phyloP scores from a whole-genome alignment of 305 asterid species.

The Fraxinus paxiana region DNA sequence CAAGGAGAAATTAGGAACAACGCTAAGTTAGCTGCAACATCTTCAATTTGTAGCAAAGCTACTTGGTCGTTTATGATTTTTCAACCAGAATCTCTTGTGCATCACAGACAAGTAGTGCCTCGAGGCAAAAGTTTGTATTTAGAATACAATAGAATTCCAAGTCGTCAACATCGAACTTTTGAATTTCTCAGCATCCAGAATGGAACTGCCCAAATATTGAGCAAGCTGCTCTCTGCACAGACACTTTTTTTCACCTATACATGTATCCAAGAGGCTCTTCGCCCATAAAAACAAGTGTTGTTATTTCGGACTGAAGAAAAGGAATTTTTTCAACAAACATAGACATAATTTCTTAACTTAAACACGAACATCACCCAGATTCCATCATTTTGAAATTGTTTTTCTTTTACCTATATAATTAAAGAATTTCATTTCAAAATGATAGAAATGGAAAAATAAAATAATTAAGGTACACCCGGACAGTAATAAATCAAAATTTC shows the following conservation, averaged over 20 bases:
- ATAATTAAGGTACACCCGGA: background rate
- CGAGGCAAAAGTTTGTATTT: background rate
- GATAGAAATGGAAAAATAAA: background rate
- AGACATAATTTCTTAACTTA: background rate
- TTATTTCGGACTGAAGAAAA: background rate
- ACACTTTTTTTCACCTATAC: background rate
- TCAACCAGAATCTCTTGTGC: background rate
- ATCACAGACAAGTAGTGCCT: background rate
- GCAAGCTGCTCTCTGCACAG: background rate
- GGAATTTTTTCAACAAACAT: background rate
- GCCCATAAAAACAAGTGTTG: background rate
- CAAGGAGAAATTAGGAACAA: background rate
- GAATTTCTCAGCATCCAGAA: background rate
- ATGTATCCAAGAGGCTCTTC: background rate
- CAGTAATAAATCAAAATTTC: background rate
- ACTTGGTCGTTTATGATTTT: background rate
- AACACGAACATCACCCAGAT: constrained; percentile 3
- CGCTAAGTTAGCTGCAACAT: background rate
- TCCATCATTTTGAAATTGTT: background rate
- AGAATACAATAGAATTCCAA: background rate
- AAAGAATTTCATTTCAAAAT: background rate
- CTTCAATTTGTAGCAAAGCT: background rate
- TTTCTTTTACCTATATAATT: background rate
- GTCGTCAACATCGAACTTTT: background rate
- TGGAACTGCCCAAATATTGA: background rate